Evolutionary conservation across 805 yeast species (phyloP), one percentile per base, ranked within the genome.

Genomic region (Lipomyces sp.): DNA sequence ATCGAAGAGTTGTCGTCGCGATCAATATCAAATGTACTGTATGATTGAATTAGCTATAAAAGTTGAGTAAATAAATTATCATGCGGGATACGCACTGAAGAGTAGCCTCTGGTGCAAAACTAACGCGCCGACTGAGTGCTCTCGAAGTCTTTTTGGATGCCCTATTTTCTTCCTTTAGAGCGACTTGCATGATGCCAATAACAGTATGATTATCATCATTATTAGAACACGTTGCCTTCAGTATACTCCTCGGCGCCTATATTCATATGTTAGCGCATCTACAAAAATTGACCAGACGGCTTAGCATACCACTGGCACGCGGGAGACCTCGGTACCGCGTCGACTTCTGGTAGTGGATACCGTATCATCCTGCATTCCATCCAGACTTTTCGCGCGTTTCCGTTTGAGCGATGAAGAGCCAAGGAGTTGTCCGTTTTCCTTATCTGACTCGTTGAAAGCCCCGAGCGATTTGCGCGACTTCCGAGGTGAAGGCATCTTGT

Each of bases 101-200:
- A 2, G 60, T 56, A n/a, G 59, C 53, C 22, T 57, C 60, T 18
- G 59, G 51, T 1, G 90, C 90, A 71, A 85, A 85, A 3, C 88
- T 81, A 4, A 85, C 91, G 23, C 91, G 68, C 50, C 91, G 68
- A 33, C 68, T 66, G 32, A 65, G 57, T 13, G 37, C 47, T 11
- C 26, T 48, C 14, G 34, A 37, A 42, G 53, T 47, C 22, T 57
- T 56, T n/a, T 54, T 47, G 16, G 39, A 36, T 11, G 44, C 52
- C 13, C 47, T 45, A 8, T 44, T 39, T 21, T 55, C 55, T 24
- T 46, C 47, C 34, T 22, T 51, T 2, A 49, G 52, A 43, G 51
- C 55, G 51, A 45, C 64, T 55, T 33, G 71, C 60, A 72, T 63
- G 5, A 71, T 59, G 0, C 74, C 72, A 13, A 71, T 65, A 2